Conservation (phyloP, 139 green algal genomes). For the Axilococcus clingmanii region DNA sequence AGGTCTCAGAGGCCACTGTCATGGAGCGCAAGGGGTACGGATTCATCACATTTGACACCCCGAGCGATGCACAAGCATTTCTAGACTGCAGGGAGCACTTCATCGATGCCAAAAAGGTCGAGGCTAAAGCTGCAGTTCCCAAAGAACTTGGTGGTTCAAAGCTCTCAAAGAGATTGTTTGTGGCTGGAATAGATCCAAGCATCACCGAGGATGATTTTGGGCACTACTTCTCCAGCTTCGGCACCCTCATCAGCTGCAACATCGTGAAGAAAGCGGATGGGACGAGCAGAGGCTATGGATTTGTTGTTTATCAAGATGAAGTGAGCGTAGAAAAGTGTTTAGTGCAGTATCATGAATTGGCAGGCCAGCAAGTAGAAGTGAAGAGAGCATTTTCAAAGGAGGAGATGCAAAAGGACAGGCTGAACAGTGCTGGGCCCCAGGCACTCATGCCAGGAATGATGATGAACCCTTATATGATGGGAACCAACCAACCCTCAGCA, state of each 20-base stretch:
- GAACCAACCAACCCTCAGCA: not conserved
- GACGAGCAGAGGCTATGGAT: constrained; percentile 65
- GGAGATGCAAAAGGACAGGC: not conserved
- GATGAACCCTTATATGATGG: not conserved
- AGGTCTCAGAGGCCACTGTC: constrained; percentile 51
- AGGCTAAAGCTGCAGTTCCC: constrained; percentile 64
- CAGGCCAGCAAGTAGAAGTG: constrained; percentile 52
- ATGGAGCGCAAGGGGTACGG: constrained; percentile 63
- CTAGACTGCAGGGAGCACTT: constrained; percentile 49
- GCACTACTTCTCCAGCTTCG: constrained; percentile 57
- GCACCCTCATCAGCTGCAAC: constrained; percentile 49
- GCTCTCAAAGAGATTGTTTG: constrained; percentile 69
- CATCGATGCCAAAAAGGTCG: constrained; percentile 49
- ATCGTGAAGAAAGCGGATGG: constrained; percentile 60
- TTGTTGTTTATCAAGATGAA: constrained; percentile 73
- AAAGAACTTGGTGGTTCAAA: constrained; percentile 32
- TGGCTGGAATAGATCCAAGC: constrained; percentile 69
- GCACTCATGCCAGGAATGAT: not conserved
- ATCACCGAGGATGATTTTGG: constrained; percentile 58
- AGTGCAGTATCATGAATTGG: constrained; percentile 29
- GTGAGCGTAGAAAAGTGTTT: constrained; percentile 66
- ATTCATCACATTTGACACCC: constrained; percentile 61
- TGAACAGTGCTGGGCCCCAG: not conserved
- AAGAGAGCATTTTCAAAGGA: constrained; percentile 65
- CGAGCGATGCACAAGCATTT: constrained; percentile 40